Evolutionary conservation across 2,329 filamentous ascomycete species (phyloP), one percentile per base, ranked within the genome.

Genomic region (Colletotrichum sp.): DNA sequence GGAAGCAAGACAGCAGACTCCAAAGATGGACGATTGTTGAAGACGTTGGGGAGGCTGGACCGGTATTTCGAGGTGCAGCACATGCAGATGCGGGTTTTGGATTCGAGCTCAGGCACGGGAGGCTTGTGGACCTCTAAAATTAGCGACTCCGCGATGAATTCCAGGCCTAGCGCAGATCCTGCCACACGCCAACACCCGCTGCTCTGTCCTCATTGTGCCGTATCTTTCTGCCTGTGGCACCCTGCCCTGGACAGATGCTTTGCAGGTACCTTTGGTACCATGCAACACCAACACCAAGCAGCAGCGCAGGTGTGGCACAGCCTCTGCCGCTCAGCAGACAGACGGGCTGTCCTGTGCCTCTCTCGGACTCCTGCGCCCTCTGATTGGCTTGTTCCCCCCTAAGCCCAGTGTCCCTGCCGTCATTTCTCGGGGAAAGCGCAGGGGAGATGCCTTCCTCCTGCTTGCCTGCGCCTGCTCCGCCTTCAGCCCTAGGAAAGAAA

Each of bases 401-500:
- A 13, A 18, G 36, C 28, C 24, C 24, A 58, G 15, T 67, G 62
- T 55, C 21, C 12, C 10, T 58, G 21, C 24, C 26, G 16, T 28
- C 70, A 69, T 68, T 56, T 9, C 21, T 72, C 36, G 64, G 70
- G 64, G 65, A 68, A 48, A 68, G 70, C 70, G 70, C 70, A 68
- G 34, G 70, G 70, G 70, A 28, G 34, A 21, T 13, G 34, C 32
- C 60, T 21, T 62, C n/a, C 60, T 28, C 21, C 28, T n/a, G 56
- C 34, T 26, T 48, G 48, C n/a, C 52, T 60, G 24, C 55, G 18
- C 28, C 3, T 55, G 61, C 72, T 66, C 68, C 34, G 72, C 68
- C 72, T 61, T 75, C 72, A 75, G 72, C 72, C 68, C 68, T 74
- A 52, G 56, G 66, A 32, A 15, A 52, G 66, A 43, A 43, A 68